Evolutionary conservation across 768 basidiomycete species (phyloP), one percentile per base, ranked within the genome.

Genomic region (Hygrocybe punicea): DNA sequence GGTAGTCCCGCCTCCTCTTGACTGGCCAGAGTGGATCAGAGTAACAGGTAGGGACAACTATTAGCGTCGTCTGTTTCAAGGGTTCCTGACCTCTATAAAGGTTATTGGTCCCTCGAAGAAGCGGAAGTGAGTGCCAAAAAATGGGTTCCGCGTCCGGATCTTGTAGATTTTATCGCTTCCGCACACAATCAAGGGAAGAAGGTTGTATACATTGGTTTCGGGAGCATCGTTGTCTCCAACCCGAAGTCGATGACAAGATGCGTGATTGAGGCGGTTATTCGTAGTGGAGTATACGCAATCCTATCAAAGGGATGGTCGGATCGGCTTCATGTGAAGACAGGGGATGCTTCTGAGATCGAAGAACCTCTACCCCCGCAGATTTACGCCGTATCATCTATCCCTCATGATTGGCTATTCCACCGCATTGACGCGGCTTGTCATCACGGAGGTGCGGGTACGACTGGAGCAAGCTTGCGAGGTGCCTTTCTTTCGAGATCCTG

Each of bases 11-110:
- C 92, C 89, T 24, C 96, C 96, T 3, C 73, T 98, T 55, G 96
- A 99, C 70, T 99, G 97, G 97, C 93, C 94, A 4, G 96, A 99
- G 71, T 98, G 95, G 93, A 98, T 98, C 60, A 87, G 91, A 40
- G 84, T 95, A 1, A 93, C 93, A 59, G 92, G 91, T 89, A 57
- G 17, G 25, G 40, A 10, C 17, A 19, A 14, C 21, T 1, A 25
- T 48, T 24, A 13, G 55, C n/a, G 56, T n/a, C 10, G 51, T 13
- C 29, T 29, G 42, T 46, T 21, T 36, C 53, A 37, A 49, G 55
- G 53, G 14, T 21, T 24, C n/a, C 39, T 25, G 8, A 50, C n/a
- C 25, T 17, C 19, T 55, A 9, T 24, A 29, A 11, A 91, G 96
- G 96, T 8, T 98, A 97, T 70, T 99, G 96, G 96, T 95, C 93